Evolutionary conservation across 495 filamentous ascomycete genomes (phyloP), one percentile per base, ranked within the genome.

Genomic region (Hypoxylon lenormandii): DNA sequence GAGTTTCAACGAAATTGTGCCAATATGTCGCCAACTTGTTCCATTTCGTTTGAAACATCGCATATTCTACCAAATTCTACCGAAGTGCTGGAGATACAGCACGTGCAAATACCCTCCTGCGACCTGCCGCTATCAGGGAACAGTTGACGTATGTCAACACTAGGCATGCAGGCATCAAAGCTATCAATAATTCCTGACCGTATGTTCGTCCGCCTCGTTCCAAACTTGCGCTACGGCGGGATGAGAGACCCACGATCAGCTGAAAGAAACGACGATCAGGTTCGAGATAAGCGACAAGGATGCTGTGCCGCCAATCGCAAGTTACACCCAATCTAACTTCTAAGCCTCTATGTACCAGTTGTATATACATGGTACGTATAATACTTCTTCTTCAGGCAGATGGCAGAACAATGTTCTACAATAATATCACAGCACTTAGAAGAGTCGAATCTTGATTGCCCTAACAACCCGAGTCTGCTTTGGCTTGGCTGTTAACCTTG

Each of bases 231-330:
- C 40, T 60, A 16, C 43, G 55, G 42, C 45, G 18, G 30, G 64
- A 54, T 49, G 6, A 47, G 8, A 18, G 58, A 59, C 57, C 62
- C 62, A 63, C 53, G 62, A 66, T 63, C 68, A 62, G 59, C 58
- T 56, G 22, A 58, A 53, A 63, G 28, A 57, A 56, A 56, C 21
- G 62, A 62, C 62, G 58, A 63, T 66, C 62, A 63, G 19, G 53
- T 63, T 69, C 52, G 48, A 52, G 68, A 66, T 71, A 49, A 66
- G 47, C 68, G 48, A 47, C 62, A 63, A 66, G 62, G 62, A 59
- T 71, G 42, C 16, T n/a, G 30, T 21, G 18, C 40, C 19, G 28
- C 62, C 50, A 45, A 71, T 71, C 68, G 38, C 47, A 53, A 54
- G 28, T 53, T 19, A 38, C 48, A 45, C 49, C 42, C 18, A 16